These are phyloP conservation scores for Isabelozyma heimii DNA, from an alignment of 805 yeast species.

Conservation along the genomic window DNA sequence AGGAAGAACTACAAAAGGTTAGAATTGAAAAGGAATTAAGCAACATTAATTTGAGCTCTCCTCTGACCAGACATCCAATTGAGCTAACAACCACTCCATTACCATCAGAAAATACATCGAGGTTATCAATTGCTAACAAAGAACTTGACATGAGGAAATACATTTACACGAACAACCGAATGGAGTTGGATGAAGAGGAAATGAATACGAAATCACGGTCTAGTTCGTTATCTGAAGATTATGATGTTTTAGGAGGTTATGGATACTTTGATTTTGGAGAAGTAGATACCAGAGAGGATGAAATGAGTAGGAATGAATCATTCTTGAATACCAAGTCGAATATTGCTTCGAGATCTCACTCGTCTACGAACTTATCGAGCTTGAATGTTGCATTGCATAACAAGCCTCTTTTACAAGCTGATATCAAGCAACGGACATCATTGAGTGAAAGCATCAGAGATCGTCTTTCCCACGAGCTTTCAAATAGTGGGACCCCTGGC, in stretches of 20 bases:
- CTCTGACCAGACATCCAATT: conserved; percentile 24
- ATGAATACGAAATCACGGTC: conserved; percentile 23
- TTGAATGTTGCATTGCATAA: background rate
- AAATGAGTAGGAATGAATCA: conserved; percentile 28
- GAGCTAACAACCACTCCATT: conserved; percentile 14
- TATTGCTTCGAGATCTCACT: conserved; percentile 27
- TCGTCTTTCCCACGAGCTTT: conserved; percentile 13
- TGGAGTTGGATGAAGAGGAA: conserved; percentile 18
- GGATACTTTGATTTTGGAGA: conserved; percentile 78
- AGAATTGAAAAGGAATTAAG: conserved; percentile 35
- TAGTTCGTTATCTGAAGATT: conserved; percentile 14
- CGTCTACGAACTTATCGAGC: conserved; percentile 21
- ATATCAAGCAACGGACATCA: conserved; percentile 28
- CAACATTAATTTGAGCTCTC: conserved; percentile 18
- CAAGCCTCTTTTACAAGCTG: conserved; percentile 8
- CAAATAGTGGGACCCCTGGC: background rate
- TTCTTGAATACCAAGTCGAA: conserved; percentile 23
- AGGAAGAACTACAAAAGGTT: conserved; percentile 29
- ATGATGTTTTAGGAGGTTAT: conserved; percentile 69
- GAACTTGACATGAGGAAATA: background rate
- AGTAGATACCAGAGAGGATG: conserved; percentile 54
- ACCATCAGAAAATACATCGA: conserved; percentile 8
- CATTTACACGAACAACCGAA: conserved; percentile 4
- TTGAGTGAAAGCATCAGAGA: conserved; percentile 40
- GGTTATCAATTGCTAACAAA: background rate